Evolutionary conservation across 768 basidiomycete genomes (phyloP).

Genomic region (Naematelia aurantialba): DNA sequence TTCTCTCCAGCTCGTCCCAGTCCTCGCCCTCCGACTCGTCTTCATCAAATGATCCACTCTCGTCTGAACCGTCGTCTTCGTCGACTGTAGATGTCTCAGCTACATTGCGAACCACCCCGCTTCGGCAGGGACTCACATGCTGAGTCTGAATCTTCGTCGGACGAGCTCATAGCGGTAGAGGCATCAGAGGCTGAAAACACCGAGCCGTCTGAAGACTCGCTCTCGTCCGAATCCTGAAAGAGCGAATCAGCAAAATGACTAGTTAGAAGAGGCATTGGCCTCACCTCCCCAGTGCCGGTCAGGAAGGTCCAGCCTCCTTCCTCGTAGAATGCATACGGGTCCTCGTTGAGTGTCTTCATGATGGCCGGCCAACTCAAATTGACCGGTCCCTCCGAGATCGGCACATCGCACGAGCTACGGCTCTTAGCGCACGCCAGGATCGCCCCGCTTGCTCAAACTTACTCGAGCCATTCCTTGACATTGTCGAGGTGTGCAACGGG

Average conservation of each 20-base stretch:
- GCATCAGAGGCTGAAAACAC: conserved; percentile 52
- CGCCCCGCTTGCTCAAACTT: no score
- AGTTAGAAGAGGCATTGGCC: conserved; percentile 26
- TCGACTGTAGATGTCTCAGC: conserved; percentile 58
- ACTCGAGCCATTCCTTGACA: conserved; percentile 99
- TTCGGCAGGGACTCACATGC: conserved; percentile 63
- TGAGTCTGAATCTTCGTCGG: conserved; percentile 52
- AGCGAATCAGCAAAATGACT: not conserved
- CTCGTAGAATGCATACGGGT: conserved; percentile 90
- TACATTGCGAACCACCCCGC: conserved; percentile 34
- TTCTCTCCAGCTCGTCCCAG: conserved; percentile 92
- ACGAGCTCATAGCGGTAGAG: conserved; percentile 54
- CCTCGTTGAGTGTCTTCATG: conserved; percentile 98
- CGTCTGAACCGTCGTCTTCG: conserved; percentile 41
- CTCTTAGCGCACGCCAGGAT: conserved; percentile 10
- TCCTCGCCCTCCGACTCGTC: conserved; percentile 67
- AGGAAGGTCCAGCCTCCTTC: conserved; percentile 95
- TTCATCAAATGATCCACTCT: conserved; percentile 38
- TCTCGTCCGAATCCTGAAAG: conserved; percentile 50
- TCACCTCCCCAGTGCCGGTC: conserved; percentile 65
- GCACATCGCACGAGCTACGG: conserved; percentile 97
- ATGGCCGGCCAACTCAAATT: conserved; percentile 97
- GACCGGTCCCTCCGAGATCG: conserved; percentile 90
- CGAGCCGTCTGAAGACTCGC: conserved; percentile 38
- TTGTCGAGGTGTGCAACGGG: conserved; percentile 85